Base-by-base conservation (phyloP, 139 green algal species). In the Coelastrella sp. region DNA sequence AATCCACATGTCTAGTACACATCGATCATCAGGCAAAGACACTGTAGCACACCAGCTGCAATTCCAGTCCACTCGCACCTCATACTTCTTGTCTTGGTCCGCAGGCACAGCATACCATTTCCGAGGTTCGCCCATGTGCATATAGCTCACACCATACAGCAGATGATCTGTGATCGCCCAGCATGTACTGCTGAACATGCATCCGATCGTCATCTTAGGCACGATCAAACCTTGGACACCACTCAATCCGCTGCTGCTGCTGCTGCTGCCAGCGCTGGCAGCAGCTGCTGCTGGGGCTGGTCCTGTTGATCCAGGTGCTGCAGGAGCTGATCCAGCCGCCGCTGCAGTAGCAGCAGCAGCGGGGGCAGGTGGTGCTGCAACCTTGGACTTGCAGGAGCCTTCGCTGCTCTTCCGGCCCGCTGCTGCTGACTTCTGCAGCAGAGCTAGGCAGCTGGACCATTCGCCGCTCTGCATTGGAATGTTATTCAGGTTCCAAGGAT, bases 151-250 rank as follows among this genome's bases (percentile, higher is more conserved):
- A 74, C 91, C 95, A 93, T 98, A 99, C 68, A 99, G 94, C 92
- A 96, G 92, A 93, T 99, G 96, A 80, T 97, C 95, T 90, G 98
- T 94, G n/a, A 97, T 95, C 88, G 96, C 95, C 97, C 96, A 98
- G 89, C 93, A 95, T 86, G 95, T 96, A 88, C 92, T 92, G 77
- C 90, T 94, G 92, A 97, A 97, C 83, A 95, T 90, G 94, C 97
- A 97, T 86, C 95, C 95, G 58, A 98, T 88, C 60, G 96, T 96
- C 89, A 99, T 83, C 95, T 94, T 97, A 4, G 97, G 96, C 85
- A 96, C 93, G 14, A 95, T 17, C 83, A 88, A 22, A 20, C 59
- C 17, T 11, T 57, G 13, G 47, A 58, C 5, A 57, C 83, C 4
- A 23, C 68, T 47, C 17, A 22, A 0, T 17, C 64, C 5, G 61